A percentile compares a stretch with the other conserved stretches of the same genome.
Conservation (phyloP, 192 early-diverging fungal species). For the Nowakowskiella sp. region DNA sequence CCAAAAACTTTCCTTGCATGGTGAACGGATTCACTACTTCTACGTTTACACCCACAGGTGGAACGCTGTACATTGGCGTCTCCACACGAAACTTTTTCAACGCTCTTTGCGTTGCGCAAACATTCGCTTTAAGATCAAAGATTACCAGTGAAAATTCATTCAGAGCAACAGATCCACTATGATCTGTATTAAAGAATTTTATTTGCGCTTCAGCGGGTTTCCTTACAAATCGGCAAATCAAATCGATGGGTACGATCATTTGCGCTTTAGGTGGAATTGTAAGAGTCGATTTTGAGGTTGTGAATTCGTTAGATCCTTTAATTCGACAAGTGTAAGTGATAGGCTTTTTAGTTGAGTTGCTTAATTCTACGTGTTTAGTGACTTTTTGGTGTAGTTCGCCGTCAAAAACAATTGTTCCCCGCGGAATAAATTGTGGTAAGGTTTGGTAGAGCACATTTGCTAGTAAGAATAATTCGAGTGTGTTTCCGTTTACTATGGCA, state of each 20-base stretch:
- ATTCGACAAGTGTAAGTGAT: constrained; percentile 29
- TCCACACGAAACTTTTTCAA: constrained; percentile 23
- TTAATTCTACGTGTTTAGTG: constrained; percentile 30
- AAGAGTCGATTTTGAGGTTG: not conserved
- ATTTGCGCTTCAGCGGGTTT: constrained; percentile 16
- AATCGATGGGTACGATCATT: constrained; percentile 19
- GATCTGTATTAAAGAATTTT: too few species aligned
- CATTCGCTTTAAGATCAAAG: too few species aligned
- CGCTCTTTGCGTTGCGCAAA: too few species aligned
- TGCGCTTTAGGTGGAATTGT: constrained; percentile 11
- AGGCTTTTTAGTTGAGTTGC: constrained; percentile 20
- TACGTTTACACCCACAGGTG: constrained; percentile 22
- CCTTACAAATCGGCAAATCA: constrained; percentile 32
- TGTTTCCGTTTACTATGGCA: constrained; percentile 1
- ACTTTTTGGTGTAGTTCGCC: constrained; percentile 33
- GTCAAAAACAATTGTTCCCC: constrained; percentile 28
- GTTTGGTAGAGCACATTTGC: constrained; percentile 39
- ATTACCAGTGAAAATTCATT: too few species aligned
- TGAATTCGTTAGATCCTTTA: constrained; percentile 22
- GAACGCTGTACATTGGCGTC: constrained; percentile 31
- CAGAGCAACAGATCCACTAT: too few species aligned
- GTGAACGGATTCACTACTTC: constrained; percentile 35
- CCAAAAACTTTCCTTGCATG: constrained; percentile 20
- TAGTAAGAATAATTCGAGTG: constrained; percentile 28
- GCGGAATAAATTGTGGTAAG: constrained; percentile 36